phyloP scores from a whole-genome alignment of 805 yeast species.

The Wickerhamomyces canadensis region DNA sequence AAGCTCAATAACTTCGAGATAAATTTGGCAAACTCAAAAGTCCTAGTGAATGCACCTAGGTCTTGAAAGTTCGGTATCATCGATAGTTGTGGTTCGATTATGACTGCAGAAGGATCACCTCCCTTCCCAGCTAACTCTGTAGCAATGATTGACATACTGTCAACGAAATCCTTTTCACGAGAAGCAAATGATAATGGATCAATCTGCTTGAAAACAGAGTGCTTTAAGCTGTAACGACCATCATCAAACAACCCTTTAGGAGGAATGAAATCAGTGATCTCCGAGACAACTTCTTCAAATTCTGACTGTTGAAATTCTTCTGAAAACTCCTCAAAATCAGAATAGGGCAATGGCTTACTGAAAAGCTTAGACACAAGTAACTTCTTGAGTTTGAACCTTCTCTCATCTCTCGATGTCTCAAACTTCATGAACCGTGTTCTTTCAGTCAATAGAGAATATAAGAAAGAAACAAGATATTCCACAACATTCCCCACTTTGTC shows the following conservation, averaged over 20 bases:
- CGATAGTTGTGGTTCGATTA: constrained; percentile 42
- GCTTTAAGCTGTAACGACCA: constrained; percentile 60
- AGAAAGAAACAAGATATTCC: constrained; percentile 72
- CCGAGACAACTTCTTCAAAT: constrained; percentile 44
- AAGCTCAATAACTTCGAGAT: constrained; percentile 51
- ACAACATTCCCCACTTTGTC: constrained; percentile 51
- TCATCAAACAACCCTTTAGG: constrained; percentile 64
- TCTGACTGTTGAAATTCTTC: constrained; percentile 49
- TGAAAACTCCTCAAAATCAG: constrained; percentile 38
- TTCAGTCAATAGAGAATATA: constrained; percentile 67
- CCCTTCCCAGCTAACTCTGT: constrained; percentile 33
- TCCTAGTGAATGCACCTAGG: constrained; percentile 47
- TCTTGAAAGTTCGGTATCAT: constrained; percentile 30
- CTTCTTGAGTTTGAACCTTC: constrained; percentile 28
- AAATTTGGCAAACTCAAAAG: constrained; percentile 48
- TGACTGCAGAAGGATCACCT: constrained; percentile 27
- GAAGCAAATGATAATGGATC: constrained; percentile 56
- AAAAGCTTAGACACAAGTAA: constrained; percentile 46
- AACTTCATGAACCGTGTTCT: constrained; percentile 52
- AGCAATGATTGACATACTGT: constrained; percentile 42
- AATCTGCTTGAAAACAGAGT: constrained; percentile 32
- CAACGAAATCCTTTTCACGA: constrained; percentile 41
- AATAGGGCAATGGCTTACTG: constrained; percentile 48
- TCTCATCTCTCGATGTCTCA: constrained; percentile 24
- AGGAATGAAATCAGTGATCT: constrained; percentile 53